These are phyloP conservation scores for Cornus florida DNA, from an alignment of 148 eudicot genomes.

Conservation along the genomic window DNA sequence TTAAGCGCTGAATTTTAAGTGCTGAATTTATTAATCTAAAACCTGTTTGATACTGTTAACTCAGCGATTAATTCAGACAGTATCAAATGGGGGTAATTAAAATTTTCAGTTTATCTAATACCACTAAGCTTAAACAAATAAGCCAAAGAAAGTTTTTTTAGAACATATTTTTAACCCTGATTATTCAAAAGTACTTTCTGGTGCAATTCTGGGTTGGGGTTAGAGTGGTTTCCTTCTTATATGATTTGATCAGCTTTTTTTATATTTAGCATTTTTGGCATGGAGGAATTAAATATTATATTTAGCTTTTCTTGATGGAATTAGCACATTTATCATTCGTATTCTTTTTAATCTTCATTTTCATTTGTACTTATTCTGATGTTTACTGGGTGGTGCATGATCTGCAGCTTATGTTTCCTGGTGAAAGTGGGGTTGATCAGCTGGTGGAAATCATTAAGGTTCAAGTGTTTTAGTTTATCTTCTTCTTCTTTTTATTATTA, in stretches of 20 bases:
- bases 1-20: too few relatives aligned
- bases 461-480: too few relatives aligned
- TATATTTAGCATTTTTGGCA: not conserved
- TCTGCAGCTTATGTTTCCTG: constrained; percentile 92
- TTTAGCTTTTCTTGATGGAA: not conserved
- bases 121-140: too few relatives aligned
- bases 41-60: too few relatives aligned
- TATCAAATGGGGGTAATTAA: too few relatives aligned
- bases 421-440: constrained; percentile 98
- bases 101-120: too few relatives aligned
- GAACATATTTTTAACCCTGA: too few relatives aligned
- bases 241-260: not conserved
- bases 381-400: constrained; percentile 13
- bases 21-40: too few relatives aligned
- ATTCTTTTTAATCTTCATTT: not conserved
- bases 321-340: not conserved
- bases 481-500: not conserved
- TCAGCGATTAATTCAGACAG: too few relatives aligned
- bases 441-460: constrained; percentile 96
- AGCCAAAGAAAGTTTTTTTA: too few relatives aligned
- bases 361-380: constrained; percentile 13
- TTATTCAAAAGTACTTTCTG: too few relatives aligned
- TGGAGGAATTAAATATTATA: too few relatives aligned
- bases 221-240: not conserved
- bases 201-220: not conserved